These are phyloP conservation scores for Bathelium albidoporum DNA, from an alignment of 495 filamentous ascomycete genomes.

Conservation along the genomic window DNA sequence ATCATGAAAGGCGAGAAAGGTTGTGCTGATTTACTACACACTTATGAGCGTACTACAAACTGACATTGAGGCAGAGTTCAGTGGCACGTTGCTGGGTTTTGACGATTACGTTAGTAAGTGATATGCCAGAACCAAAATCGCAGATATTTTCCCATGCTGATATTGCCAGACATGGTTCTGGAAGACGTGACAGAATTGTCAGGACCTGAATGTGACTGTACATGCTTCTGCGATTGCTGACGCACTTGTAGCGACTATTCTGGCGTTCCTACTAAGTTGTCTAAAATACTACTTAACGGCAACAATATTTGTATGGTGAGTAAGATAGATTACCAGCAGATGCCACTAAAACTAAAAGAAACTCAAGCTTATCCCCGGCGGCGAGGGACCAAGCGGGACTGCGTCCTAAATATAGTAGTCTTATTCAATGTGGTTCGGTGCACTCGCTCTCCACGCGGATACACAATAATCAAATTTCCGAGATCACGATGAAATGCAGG, in stretches of 20 bases:
- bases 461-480: too few species aligned
- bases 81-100: slow-evolving; percentile 84
- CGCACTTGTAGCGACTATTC: slow-evolving; percentile 62
- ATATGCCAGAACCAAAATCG: background rate
- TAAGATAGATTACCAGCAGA: background rate
- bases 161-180: slow-evolving; percentile 76
- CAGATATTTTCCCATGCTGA: background rate
- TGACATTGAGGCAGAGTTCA: slow-evolving; percentile 62
- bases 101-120: slow-evolving; percentile 99
- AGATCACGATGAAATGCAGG: too few species aligned
- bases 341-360: background rate
- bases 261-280: slow-evolving; percentile 72
- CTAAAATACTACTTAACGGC: slow-evolving; percentile 92
- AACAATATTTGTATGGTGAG: slow-evolving; percentile 98
- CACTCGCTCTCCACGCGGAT: background rate
- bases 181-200: slow-evolving; percentile 98
- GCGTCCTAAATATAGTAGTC: background rate
- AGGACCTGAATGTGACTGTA: slow-evolving; percentile 22
- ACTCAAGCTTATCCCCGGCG: background rate
- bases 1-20: slow-evolving; percentile 99
- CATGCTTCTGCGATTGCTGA: slow-evolving; percentile 4
- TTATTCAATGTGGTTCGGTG: background rate
- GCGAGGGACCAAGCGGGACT: background rate
- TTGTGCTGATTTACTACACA: background rate
- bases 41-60: background rate